Evolutionary conservation across 1,284 basidiomycete species (phyloP).

Genomic region (Ustilago bromivora): DNA sequence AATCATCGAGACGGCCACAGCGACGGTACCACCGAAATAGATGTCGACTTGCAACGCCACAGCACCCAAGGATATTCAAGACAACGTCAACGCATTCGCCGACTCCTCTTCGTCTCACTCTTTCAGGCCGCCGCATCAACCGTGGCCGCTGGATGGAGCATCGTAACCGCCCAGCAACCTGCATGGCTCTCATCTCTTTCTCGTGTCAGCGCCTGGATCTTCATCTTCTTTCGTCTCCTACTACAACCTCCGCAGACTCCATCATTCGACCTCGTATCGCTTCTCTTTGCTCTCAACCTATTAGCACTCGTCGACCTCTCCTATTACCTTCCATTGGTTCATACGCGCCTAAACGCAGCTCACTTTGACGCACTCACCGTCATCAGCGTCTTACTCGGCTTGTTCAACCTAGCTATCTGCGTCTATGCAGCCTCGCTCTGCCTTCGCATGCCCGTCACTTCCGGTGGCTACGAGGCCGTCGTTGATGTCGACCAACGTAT

Average conservation of each 20-base stretch:
- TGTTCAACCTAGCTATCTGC: conserved; percentile 23
- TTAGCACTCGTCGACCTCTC: conserved; percentile 20
- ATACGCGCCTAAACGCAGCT: neutral
- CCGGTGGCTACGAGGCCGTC: conserved; percentile 52
- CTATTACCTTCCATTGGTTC: conserved; percentile 19
- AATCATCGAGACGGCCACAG: neutral
- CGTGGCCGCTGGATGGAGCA: neutral
- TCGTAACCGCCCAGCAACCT: neutral
- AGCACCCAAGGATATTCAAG: conserved; percentile 12
- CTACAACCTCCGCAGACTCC: conserved; percentile 35
- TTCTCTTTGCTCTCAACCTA: conserved; percentile 22
- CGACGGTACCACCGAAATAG: neutral
- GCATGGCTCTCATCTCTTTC: conserved; percentile 1
- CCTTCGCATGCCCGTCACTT: conserved; percentile 47
- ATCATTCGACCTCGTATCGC: conserved; percentile 14
- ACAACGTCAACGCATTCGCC: conserved; percentile 29
- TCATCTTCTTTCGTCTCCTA: conserved; percentile 26
- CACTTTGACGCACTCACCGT: neutral
- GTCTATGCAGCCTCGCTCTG: conserved; percentile 28
- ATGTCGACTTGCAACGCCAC: neutral
- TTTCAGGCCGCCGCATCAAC: conserved; percentile 22
- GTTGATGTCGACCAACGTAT: conserved; percentile 43
- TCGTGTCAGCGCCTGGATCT: conserved; percentile 19
- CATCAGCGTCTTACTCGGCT: conserved; percentile 1
- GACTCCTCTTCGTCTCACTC: conserved; percentile 19